Base-by-base conservation (phyloP, 345 rosid species). In the Lepidium africanum region DNA sequence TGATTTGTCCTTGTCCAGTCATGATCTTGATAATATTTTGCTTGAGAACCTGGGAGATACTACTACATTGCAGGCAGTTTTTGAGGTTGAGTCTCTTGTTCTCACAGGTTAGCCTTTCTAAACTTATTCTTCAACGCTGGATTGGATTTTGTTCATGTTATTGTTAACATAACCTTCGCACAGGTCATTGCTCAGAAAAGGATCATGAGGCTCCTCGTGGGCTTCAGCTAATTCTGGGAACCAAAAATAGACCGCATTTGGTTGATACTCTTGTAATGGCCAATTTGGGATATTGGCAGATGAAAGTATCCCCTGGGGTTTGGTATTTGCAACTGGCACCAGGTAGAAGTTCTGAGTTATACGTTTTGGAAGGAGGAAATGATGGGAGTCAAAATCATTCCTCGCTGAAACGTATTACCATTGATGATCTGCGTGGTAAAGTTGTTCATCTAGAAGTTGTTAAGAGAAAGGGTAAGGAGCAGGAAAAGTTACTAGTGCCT, bases 221-320 rank as follows among this genome's bases (percentile, higher is more conserved):
- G 57, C 97, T 95, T 82, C 99, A 95, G 80, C 81, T 95, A 74
- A 87, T 95, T 83, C 93, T 95, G 70, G 99, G 99, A 82, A 91
- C 97, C 37, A 86, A 89, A 77, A 86, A 80, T 81, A 77, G 59
- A 32, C 96, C 96, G 30, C 99, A 95, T 75, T 79, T 91, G 83
- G 99, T 95, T 47, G 99, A 95, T 77, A 95, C 97, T 56, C 79
- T 87, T 79, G 99, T 95, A 73, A 95, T 95, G 99, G 99, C 96
- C 77, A 94, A 94, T 80, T 82, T 94, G 79, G 99, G 99, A 27
- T 94, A 91, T 77, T 94, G 97, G 99, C 99, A 94, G 80, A 94
- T 91, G 99, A 94, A 94, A 83, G 99, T 86, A 60, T 94, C 96
- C 67, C 97, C 99, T 66, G 99, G 99, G 58, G 91, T 94, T 70